Base-by-base conservation (phyloP, 2,329 filamentous ascomycete genomes). In the Aspergillus aculeatus region DNA sequence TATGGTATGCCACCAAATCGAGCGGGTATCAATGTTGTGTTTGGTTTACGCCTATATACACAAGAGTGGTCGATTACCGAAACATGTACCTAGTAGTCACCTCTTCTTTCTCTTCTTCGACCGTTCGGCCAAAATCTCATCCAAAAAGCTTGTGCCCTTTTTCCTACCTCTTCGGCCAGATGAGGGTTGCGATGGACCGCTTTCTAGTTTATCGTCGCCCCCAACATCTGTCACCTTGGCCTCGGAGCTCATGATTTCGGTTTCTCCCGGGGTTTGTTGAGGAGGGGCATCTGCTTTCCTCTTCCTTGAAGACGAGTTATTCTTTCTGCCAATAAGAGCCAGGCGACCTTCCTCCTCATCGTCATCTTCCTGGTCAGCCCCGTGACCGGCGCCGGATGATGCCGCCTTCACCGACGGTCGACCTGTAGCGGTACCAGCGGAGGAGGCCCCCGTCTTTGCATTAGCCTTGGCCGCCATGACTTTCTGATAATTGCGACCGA, bases 51-150 rank as follows among this genome's bases (percentile, higher is more conserved):
- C 29, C 31, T 54, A 51, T 56, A n/a, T 26, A 48, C 14, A 19
- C 47, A 24, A 29, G 35, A 21, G n/a, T 47, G 16, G 38, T 19
- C 38, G 6, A 44, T 44, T 19, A n/a, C 54, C 21, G 49, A 29
- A 44, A 19, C 49, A 29, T 9, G 23, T 35, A 49, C 35, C 26
- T 10, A 29, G 26, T 29, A 29, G n/a, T 59, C 71, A 75, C 58
- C 69, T 74, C 68, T 77, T 78, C 65, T 78, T 80, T 68, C 81
- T 81, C 73, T 84, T 85, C 64, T 79, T 82, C 7, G 79, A 78
- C 57, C 75, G 64, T 51, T 75, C 68, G n/a, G 73, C 73, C 51
- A 80, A 65, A 16, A 86, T 69, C 63, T 86, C 82, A 68, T 86
- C 84, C 24, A 86, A 73, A 66, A 82, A 86, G 61, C 78, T 84